A percentile compares a stretch with the other conserved stretches of the same genome.
Evolutionary conservation across 495 filamentous ascomycete species (phyloP).

Genomic region (Chaetomidium leptoderma): DNA sequence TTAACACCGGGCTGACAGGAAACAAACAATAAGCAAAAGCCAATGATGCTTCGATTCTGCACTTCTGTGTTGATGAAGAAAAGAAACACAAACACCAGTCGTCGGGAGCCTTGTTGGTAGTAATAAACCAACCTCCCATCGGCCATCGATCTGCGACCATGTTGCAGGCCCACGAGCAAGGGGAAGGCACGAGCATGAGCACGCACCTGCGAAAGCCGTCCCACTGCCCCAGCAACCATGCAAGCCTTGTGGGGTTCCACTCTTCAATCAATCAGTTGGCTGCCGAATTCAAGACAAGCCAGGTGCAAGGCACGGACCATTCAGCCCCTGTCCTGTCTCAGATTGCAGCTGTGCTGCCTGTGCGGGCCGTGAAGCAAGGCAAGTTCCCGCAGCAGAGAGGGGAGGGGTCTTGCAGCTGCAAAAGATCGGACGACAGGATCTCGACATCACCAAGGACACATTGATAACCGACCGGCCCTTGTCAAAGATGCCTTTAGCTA

Average conservation of each 20-base stretch:
- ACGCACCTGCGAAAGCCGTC: not conserved
- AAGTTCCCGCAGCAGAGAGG: too few relatives aligned
- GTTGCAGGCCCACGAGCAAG: not conserved
- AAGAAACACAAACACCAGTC: not conserved
- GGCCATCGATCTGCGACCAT: not conserved
- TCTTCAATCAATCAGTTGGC: not conserved
- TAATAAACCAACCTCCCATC: not conserved
- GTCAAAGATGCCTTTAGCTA: too few relatives aligned
- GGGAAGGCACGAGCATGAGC: too few relatives aligned
- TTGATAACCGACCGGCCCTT: not conserved
- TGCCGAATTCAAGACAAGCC: constrained; percentile 1
- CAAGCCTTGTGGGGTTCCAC: not conserved
- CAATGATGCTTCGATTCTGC: too few relatives aligned
- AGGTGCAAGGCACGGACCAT: too few relatives aligned
- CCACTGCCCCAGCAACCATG: constrained; percentile 20
- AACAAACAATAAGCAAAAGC: not conserved
- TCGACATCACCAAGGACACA: not conserved
- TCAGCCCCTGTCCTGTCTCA: too few relatives aligned
- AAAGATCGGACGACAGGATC: not conserved
- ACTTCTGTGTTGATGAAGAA: not conserved
- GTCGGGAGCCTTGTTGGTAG: too few relatives aligned
- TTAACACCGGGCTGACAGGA: not conserved
- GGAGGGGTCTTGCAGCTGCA: not conserved
- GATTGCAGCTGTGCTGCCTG: too few relatives aligned
- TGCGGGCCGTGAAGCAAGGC: too few relatives aligned